Evolutionary conservation across 495 filamentous ascomycete species (phyloP), one percentile per base, ranked within the genome.

Genomic region (Podospora pseudocomata): DNA sequence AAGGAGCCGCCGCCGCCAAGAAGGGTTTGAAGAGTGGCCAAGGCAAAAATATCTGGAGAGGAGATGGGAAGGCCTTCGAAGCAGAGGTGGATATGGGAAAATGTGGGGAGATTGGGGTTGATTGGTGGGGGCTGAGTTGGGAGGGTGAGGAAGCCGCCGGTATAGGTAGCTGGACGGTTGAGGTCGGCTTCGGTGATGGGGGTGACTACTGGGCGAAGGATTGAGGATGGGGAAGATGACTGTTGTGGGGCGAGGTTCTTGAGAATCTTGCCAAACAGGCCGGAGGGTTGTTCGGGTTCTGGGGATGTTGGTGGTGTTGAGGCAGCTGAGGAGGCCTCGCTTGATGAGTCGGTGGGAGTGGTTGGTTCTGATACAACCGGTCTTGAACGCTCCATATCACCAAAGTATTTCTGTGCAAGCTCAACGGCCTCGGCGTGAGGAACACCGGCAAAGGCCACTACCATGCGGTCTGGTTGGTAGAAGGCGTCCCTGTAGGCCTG

Each of bases 1-100:
- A 99, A 99, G 65, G 93, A 97, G 18, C 96, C 96, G 65, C 95
- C 95, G 6, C 95, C 95, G 57, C 95, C 95, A 27, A 99, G 90
- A 39, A 99, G 90, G 3, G 92, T 97, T 77, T 97, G 96, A 0
- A 99, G 84, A n/a, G 94, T 97, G 27, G 95, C 95, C 28, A 97
- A 87, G 54, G 95, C 94, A 76, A 97, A 99, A 72, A 99, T 96
- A 75, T 98, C 95, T 2, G 90, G 87, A 39, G 90, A 92, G 39
- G 87, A 88, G 73, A 98, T 96, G 59, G 93, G 91, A 66, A 97
- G 88, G 39, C 94, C 94, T 83, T 99, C 95, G 75, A 99, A 98
- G 67, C 92, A 93, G 69, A 99, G 85, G 80, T 98, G 92, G 68
- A 99, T 91, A 75, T 99, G 90, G 54, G 90, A 94, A 77, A 97